Base-by-base conservation (phyloP, 495 filamentous ascomycete genomes). In the Chaetomium tenue region DNA sequence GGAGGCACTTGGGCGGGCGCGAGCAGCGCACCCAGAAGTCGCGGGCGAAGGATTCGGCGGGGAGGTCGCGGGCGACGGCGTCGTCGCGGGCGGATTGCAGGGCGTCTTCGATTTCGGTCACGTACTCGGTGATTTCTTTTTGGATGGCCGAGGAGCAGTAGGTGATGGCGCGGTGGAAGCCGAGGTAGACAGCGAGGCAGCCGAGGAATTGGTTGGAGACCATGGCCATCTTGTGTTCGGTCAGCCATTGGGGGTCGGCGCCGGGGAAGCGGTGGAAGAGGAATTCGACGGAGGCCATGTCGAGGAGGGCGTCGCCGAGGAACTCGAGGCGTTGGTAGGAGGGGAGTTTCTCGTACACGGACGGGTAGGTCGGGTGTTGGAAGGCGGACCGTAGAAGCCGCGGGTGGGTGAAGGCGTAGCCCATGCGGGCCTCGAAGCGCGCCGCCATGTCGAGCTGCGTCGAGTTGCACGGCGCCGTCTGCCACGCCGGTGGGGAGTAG, bases 221-320 rank as follows among this genome's bases (percentile, higher is more conserved):
- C 93, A 98, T 96, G 12, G 95, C 92, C 92, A 96, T 97, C 83
- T 97, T 98, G 79, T 98, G 95, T 77, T 98, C 94, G 2, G 94
- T 98, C 39, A 98, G 83, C 94, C 94, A 98, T 72, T 97, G 92
- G 1, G 94, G 93, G 71, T 97, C 93, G 63, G 86, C 87, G 51
- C 85, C 81, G 0, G 92, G 91, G 72, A 88, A 91, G 13, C 81
- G 81, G 64, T 86, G 77, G 74, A 90, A 98, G 20, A 98, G 78
- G 65, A 89, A 84, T 58, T 91, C 87, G 60, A 98, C 85, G 69
- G 88, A 91, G 53, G 84, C 89, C 86, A 96, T 90, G 70, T 98
- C 94, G 2, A 96, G 83, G 18, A 98, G 80, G 2, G 93, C 83
- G 70, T 98, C 94, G 4, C 94, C 94, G 3, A 98, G 79, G 67